Conservation (phyloP, 768 basidiomycete genomes). For the Lyophyllum decastes region DNA sequence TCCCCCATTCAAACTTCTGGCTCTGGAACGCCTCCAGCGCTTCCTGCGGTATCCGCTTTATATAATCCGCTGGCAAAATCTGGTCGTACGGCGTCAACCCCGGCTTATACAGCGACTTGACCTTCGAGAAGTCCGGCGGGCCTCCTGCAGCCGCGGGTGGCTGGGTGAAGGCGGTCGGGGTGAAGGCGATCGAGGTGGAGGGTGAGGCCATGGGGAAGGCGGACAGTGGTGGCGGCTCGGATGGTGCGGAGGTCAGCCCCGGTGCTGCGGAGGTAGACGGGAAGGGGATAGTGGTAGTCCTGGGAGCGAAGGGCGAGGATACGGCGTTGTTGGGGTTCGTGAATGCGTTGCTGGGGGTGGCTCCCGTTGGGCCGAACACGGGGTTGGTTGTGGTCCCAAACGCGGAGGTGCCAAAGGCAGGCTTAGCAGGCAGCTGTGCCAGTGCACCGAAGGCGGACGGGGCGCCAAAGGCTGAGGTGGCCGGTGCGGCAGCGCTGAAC, state of each 20-base stretch:
- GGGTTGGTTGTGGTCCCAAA: neutral
- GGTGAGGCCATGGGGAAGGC: slow-evolving; percentile 23
- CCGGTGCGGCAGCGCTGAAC: neutral
- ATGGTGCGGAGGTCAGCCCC: slow-evolving; percentile 2
- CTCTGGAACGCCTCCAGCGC: slow-evolving; percentile 55
- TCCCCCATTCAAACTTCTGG: slow-evolving; percentile 64
- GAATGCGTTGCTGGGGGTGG: slow-evolving; percentile 4
- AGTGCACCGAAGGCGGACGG: slow-evolving; percentile 5
- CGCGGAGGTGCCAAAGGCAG: slow-evolving; percentile 4
- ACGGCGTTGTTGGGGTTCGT: slow-evolving; percentile 3
- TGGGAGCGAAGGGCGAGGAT: slow-evolving; percentile 12
- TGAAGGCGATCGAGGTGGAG: slow-evolving; percentile 9
- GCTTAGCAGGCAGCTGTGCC: neutral
- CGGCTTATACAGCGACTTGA: slow-evolving; percentile 38
- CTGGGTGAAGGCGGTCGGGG: slow-evolving; percentile 5
- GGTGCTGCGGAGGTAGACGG: neutral
- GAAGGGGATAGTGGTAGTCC: slow-evolving; percentile 3
- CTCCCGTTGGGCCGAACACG: slow-evolving; percentile 8
- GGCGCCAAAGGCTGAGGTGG: slow-evolving; percentile 19
- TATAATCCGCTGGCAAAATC: slow-evolving; percentile 61
- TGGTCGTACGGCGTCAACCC: slow-evolving; percentile 56
- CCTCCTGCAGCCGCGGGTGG: slow-evolving; percentile 9
- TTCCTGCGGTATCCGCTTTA: slow-evolving; percentile 48
- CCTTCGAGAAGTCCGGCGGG: slow-evolving; percentile 26
- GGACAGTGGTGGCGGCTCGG: slow-evolving; percentile 18